Evolutionary conservation across 2,329 filamentous ascomycete species (phyloP).

Genomic region (Sporothrix sp.): DNA sequence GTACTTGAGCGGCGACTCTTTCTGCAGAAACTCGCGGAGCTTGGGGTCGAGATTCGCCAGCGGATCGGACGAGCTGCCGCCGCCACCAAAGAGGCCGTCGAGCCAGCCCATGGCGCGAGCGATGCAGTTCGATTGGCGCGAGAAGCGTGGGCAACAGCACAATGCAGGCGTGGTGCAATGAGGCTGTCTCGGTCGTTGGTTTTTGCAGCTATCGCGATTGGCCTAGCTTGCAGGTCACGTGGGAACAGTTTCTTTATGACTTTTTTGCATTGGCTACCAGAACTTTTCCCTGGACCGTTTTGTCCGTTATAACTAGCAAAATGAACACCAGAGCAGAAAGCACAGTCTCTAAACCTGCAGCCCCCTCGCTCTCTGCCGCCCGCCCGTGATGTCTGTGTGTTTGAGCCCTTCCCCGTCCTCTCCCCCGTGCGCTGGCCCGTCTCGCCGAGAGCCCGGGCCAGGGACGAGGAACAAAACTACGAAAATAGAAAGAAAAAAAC

Average conservation of each 20-base stretch:
- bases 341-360: constrained; percentile 7
- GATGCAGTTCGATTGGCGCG: background rate
- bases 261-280: constrained; percentile 13
- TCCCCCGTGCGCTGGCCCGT: background rate
- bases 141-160: background rate
- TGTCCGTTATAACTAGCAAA: constrained; percentile 6
- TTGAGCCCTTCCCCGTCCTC: background rate
- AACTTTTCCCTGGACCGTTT: constrained; percentile 10
- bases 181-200: constrained; percentile 2
- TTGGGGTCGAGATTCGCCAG: constrained; percentile 70
- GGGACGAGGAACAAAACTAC: background rate
- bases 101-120: constrained; percentile 46
- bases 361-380: constrained; percentile 1
- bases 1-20: constrained; percentile 63
- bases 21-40: constrained; percentile 73
- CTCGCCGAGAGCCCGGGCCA: background rate
- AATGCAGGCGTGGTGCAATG: background rate
- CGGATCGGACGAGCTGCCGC: constrained; percentile 46
- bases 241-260: background rate
- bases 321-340: constrained; percentile 10
- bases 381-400: background rate
- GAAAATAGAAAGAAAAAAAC: background rate
- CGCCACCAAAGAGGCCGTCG: constrained; percentile 36
- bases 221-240: constrained; percentile 8
- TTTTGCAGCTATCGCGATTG: constrained; percentile 6